A percentile compares a stretch with the other conserved stretches of the same genome.
Conservation (phyloP, 2,329 filamentous ascomycete genomes). For the Ophiocordyceps polyrhachis-furcata region DNA sequence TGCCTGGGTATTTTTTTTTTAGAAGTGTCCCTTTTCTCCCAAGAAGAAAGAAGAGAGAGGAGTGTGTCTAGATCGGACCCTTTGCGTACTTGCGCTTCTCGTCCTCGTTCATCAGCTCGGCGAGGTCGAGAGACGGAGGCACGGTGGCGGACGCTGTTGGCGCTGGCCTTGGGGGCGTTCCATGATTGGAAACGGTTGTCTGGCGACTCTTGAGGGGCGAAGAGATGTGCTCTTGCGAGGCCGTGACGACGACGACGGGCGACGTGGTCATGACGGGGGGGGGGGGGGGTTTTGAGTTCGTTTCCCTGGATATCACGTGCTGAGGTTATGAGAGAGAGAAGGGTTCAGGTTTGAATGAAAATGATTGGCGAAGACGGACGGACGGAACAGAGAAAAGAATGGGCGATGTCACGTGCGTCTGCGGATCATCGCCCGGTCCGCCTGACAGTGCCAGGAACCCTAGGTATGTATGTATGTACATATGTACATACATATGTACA, state of each 20-base stretch:
- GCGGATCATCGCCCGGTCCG: neutral
- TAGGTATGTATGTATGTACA: too few relatives aligned
- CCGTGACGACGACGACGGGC: conserved; percentile 18
- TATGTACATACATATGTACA: too few relatives aligned
- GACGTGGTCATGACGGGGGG: conserved; percentile 22
- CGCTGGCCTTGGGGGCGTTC: conserved; percentile 15
- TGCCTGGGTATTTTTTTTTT: conserved; percentile 30
- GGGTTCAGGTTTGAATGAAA: too few relatives aligned
- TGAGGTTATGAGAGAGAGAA: too few relatives aligned
- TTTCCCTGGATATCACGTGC: too few relatives aligned
- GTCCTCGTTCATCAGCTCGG: conserved; percentile 67
- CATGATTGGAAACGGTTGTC: conserved; percentile 20
- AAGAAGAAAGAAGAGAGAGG: neutral
- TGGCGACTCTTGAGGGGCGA: conserved; percentile 26
- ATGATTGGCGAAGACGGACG: too few relatives aligned
- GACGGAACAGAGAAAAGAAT: too few relatives aligned
- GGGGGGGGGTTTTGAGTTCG: too few relatives aligned
- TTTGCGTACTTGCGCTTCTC: conserved; percentile 83
- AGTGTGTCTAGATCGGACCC: conserved; percentile 24
- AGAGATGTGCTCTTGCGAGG: conserved; percentile 12
- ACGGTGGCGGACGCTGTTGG: conserved; percentile 12
- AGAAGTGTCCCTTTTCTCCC: neutral
- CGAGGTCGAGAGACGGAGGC: conserved; percentile 33
- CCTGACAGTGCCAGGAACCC: neutral
- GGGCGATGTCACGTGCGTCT: too few relatives aligned